phyloP scores from a whole-genome alignment of 495 filamentous ascomycete genomes.

The Lophium mytilinum region DNA sequence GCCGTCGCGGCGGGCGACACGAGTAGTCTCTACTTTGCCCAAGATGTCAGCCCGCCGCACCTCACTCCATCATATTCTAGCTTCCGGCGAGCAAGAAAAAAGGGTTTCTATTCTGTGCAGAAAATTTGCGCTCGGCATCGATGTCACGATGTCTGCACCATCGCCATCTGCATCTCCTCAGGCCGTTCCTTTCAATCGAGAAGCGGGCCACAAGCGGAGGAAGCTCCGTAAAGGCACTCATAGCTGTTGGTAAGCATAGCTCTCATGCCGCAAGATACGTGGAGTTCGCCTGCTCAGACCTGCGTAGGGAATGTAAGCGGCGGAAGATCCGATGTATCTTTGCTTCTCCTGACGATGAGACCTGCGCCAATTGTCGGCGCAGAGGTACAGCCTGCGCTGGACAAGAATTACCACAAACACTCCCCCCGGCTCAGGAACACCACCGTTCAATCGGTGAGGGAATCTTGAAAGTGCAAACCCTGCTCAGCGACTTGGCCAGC shows the following conservation, averaged over 20 bases:
- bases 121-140: not conserved
- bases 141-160: not conserved
- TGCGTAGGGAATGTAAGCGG: constrained; percentile 33
- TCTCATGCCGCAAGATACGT: not conserved
- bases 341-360: not conserved
- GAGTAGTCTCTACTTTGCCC: not conserved
- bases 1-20: not conserved
- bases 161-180: not conserved
- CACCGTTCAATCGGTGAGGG: not conserved
- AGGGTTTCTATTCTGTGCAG: not conserved
- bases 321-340: constrained; percentile 35
- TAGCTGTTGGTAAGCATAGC: constrained; percentile 25
- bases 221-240: constrained; percentile 36
- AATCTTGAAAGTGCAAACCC: not conserved
- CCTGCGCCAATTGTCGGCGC: not conserved
- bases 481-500: constrained; percentile 2
- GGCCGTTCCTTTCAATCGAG: not conserved
- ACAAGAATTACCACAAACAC: constrained; percentile 1
- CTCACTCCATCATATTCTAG: not conserved
- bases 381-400: constrained; percentile 1
- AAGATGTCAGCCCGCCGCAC: not conserved
- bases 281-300: not conserved
- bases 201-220: constrained; percentile 22
- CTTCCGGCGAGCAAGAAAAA: not conserved
- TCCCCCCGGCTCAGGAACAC: not conserved